Base-by-base conservation (phyloP, 2,329 filamentous ascomycete genomes). In the Talaromyces marneffei region DNA sequence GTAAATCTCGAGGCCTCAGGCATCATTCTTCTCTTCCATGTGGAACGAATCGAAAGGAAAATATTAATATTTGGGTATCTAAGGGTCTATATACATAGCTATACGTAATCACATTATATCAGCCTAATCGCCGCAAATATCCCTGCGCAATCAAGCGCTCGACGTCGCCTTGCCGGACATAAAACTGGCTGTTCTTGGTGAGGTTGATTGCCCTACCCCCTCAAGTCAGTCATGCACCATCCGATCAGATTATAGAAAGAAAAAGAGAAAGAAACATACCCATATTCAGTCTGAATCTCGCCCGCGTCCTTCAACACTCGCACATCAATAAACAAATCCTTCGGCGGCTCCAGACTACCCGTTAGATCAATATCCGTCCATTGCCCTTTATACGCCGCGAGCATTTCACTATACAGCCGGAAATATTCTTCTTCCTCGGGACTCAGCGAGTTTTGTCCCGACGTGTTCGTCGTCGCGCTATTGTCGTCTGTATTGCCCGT, bases 251-350 rank as follows among this genome's bases (percentile, higher is more conserved):
- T n/a, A n/a, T n/a, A n/a, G n/a, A 25, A 23, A 25, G 3, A 18
- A 29, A 20, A 35, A 39, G 23, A 23, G 20, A 58, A 16, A 8
- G 18, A 53, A 53, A 80, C 87, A 75, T 82, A 96, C 89, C 94
- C 94, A 72, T 99, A 99, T 81, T 99, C 95, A 0, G 94, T 99
- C 78, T 99, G 93, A 66, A 99, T 97, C 80, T 99, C 94, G 4
- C 95, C 94, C 1, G 93, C 94, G 79, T 99, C 94, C 74, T 94
- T 97, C 65, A 99, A 78, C 54, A 99, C 94, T 52, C 94, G 83
- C 37, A 99, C 94, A 74, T 99, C 94, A 69, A 99, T 96, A 74
- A 97, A 99, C 58, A 99, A 79, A 76, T 99, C 94, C 68, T 86
- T 86, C n/a, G 94, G 94, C 25, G 94, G 94, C 71, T 96, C 92